These are phyloP conservation scores for Laetiporus sulphureus DNA, from an alignment of 1,284 basidiomycete genomes.

Conservation along the genomic window DNA sequence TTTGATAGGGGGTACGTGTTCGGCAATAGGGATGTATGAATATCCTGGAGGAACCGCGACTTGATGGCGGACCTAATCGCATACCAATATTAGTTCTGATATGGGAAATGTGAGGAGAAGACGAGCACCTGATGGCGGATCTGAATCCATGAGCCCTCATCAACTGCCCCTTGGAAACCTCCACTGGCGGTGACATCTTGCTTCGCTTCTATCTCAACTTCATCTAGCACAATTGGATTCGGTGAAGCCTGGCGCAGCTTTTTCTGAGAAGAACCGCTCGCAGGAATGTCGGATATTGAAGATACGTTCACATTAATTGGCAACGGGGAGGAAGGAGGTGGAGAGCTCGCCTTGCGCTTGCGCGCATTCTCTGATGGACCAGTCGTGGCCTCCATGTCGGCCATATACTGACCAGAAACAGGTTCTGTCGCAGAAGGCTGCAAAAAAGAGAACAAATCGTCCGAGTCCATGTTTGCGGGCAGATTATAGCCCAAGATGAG, in stretches of 20 bases:
- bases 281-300: slow-evolving; percentile 15
- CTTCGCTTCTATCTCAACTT: slow-evolving; percentile 86
- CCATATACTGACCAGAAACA: slow-evolving; percentile 13
- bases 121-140: slow-evolving; percentile 67
- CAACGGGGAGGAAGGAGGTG: slow-evolving; percentile 1
- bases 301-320: slow-evolving; percentile 7
- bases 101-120: not conserved
- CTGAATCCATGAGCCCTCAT: slow-evolving; percentile 64
- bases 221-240: slow-evolving; percentile 76
- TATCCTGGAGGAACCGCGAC: slow-evolving; percentile 93
- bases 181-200: slow-evolving; percentile 83
- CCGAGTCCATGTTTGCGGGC: slow-evolving; percentile 16
- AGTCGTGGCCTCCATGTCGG: no score
- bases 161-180: slow-evolving; percentile 66
- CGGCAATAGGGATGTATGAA: slow-evolving; percentile 85
- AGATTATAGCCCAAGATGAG: no score
- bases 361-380: no score
- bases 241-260: slow-evolving; percentile 48
- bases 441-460: slow-evolving; percentile 38
- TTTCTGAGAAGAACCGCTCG: slow-evolving; percentile 34
- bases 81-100: no score
- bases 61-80: slow-evolving; percentile 90
- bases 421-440: slow-evolving; percentile 24
- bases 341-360: no score
- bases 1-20: slow-evolving; percentile 86